Conservation (phyloP, 352 stramenopile species). For the Phytophthora chlamydospora region DNA sequence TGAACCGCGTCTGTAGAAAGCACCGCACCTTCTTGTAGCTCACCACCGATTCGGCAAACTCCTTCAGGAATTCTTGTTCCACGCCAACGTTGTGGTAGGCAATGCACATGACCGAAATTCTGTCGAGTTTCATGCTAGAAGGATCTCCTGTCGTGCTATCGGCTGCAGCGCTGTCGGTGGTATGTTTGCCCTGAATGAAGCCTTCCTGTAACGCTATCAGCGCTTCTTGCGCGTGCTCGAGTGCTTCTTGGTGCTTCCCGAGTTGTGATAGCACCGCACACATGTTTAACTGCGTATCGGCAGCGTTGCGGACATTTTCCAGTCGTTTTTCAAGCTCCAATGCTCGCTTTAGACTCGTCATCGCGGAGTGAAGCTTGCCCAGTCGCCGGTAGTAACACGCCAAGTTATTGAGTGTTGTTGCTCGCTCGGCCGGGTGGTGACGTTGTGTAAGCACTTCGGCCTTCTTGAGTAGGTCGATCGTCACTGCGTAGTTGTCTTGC, state of each 20-base stretch:
- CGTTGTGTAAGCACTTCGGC: constrained; percentile 91
- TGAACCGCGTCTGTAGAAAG: background rate
- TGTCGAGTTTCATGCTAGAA: constrained; percentile 51
- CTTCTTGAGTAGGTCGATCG: constrained; percentile 93
- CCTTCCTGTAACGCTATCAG: constrained; percentile 92
- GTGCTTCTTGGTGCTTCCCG: constrained; percentile 80
- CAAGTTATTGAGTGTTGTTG: constrained; percentile 95
- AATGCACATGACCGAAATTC: constrained; percentile 93
- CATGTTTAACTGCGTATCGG: constrained; percentile 94
- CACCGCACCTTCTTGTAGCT: constrained; percentile 86
- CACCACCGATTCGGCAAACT: constrained; percentile 81
- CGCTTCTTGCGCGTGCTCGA: constrained; percentile 89
- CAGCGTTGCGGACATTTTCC: constrained; percentile 76
- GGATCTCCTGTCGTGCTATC: constrained; percentile 7
- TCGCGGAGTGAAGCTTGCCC: constrained; percentile 90
- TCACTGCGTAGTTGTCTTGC: constrained; percentile 92
- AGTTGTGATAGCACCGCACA: constrained; percentile 93
- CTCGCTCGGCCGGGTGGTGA: constrained; percentile 70
- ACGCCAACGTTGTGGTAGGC: constrained; percentile 96
- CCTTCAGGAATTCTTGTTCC: constrained; percentile 94
- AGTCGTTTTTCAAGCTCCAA: constrained; percentile 87
- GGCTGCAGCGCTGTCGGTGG: background rate
- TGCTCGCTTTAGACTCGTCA: constrained; percentile 92
- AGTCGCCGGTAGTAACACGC: constrained; percentile 92
- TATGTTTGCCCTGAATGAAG: constrained; percentile 57